Conservation (phyloP, 192 early-diverging fungal species). For the Coemansia sp. region DNA sequence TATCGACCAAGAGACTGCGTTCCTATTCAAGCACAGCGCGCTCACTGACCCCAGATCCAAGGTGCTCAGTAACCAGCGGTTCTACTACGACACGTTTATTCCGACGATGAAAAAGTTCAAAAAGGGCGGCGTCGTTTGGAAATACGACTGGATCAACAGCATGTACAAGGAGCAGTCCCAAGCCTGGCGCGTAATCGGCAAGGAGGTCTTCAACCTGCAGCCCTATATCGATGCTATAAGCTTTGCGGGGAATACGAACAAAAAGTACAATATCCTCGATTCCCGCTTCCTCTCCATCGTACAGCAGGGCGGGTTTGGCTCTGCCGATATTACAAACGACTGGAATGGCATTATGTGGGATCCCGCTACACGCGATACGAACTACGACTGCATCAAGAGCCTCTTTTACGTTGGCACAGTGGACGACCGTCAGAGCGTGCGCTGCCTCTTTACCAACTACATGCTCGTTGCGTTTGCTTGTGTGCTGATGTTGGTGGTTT, state of each 20-base stretch:
- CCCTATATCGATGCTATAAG: conserved; percentile 51
- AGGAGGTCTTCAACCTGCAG: conserved; percentile 66
- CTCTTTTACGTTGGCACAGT: conserved; percentile 81
- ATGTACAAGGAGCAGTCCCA: conserved; percentile 51
- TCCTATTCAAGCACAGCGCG: conserved; percentile 24
- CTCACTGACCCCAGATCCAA: conserved; percentile 16
- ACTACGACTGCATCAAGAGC: conserved; percentile 74
- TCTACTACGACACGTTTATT: conserved; percentile 21
- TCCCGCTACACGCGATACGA: conserved; percentile 21
- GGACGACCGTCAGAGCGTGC: conserved; percentile 71
- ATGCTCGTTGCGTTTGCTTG: conserved; percentile 75
- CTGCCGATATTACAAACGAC: conserved; percentile 42
- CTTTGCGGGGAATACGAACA: conserved; percentile 20
- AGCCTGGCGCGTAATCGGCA: conserved; percentile 60
- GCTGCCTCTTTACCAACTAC: conserved; percentile 84
- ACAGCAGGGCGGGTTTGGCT: conserved; percentile 51
- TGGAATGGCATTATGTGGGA: conserved; percentile 47
- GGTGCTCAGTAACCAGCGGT: conserved; percentile 25
- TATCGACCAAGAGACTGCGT: conserved; percentile 2
- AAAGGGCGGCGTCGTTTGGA: conserved; percentile 67
- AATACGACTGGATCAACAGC: conserved; percentile 54
- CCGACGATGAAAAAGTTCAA: conserved; percentile 32
- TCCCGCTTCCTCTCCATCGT: conserved; percentile 15
- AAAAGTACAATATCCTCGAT: conserved; percentile 58
- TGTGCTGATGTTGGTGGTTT: conserved; percentile 75